phyloP scores from a whole-genome alignment of 1,139 yeast genomes.

The Zygoascus meyerae region DNA sequence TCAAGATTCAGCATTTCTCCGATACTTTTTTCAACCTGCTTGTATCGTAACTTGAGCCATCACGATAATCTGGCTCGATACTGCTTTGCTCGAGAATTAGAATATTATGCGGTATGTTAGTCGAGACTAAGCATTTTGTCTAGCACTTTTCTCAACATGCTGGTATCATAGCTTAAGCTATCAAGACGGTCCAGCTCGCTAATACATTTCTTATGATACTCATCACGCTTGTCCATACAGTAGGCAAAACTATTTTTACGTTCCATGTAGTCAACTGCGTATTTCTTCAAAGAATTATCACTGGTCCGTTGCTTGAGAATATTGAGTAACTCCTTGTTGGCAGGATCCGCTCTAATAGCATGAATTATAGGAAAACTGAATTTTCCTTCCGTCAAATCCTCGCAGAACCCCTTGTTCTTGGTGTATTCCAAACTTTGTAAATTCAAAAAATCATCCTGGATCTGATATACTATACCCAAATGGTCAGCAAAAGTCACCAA shows the following conservation, averaged over 20 bases:
- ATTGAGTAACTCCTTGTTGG: slow-evolving; percentile 37
- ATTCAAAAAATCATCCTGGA: slow-evolving; percentile 75
- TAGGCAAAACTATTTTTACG: slow-evolving; percentile 43
- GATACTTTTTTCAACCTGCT: slow-evolving; percentile 16
- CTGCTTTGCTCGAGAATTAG: slow-evolving; percentile 17
- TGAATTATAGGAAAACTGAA: slow-evolving; percentile 79
- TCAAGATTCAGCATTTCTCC: slow-evolving; percentile 4
- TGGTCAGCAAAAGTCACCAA: slow-evolving; percentile 63
- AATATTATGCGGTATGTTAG: background rate
- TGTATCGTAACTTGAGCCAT: slow-evolving; percentile 12
- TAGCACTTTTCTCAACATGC: slow-evolving; percentile 16
- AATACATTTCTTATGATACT: slow-evolving; percentile 20
- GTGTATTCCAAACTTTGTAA: slow-evolving; percentile 48
- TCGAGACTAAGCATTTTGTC: slow-evolving; percentile 14
- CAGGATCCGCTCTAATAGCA: slow-evolving; percentile 39
- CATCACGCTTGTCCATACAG: slow-evolving; percentile 19
- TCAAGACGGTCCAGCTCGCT: slow-evolving; percentile 17
- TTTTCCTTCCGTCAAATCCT: slow-evolving; percentile 86
- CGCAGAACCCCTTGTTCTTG: slow-evolving; percentile 74
- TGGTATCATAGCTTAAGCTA: slow-evolving; percentile 12
- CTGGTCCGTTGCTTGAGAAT: slow-evolving; percentile 39
- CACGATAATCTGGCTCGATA: slow-evolving; percentile 16
- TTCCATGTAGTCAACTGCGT: slow-evolving; percentile 45
- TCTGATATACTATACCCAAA: slow-evolving; percentile 77
- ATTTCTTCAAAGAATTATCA: slow-evolving; percentile 40